A percentile compares a stretch with the other conserved stretches of the same genome.
Conservation (phyloP, 345 rosid genomes). For the Rhodamnia argentea region DNA sequence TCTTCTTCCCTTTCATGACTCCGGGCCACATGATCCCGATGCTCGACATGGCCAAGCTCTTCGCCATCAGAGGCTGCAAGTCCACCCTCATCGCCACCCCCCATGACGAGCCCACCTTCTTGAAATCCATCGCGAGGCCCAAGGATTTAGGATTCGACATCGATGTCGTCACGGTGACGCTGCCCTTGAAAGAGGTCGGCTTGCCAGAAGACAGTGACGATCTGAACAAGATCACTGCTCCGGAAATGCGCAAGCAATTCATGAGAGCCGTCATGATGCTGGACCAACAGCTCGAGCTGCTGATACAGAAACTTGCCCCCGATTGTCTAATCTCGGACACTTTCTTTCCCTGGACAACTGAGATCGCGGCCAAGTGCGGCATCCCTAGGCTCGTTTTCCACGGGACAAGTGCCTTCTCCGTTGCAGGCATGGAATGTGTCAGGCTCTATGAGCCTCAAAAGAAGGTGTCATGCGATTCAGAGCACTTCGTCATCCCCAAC, state of each 20-base stretch:
- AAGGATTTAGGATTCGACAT: conserved; percentile 6
- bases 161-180: not conserved
- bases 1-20: conserved; percentile 29
- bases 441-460: conserved; percentile 3
- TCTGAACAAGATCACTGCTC: not conserved
- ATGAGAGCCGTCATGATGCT: conserved; percentile 2
- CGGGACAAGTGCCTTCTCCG: conserved; percentile 17
- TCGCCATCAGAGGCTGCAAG: conserved; percentile 17
- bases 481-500: conserved; percentile 16
- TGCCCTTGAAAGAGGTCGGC: conserved; percentile 12
- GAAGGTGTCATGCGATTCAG: conserved; percentile 12
- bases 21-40: conserved; percentile 26
- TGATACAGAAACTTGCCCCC: conserved; percentile 7
- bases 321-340: conserved; percentile 20
- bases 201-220: conserved; percentile 15
- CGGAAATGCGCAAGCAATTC: not conserved
- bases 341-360: conserved; percentile 21
- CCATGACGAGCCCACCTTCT: conserved; percentile 2
- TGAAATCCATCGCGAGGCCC: not conserved
- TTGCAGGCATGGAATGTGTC: not conserved
- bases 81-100: conserved; percentile 27
- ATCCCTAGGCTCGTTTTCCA: conserved; percentile 27
- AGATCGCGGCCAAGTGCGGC: conserved; percentile 7
- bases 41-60: conserved; percentile 30
- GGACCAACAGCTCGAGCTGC: conserved; percentile 14